Base-by-base conservation (phyloP, 1,284 basidiomycete genomes). In the Ustilago lituana region DNA sequence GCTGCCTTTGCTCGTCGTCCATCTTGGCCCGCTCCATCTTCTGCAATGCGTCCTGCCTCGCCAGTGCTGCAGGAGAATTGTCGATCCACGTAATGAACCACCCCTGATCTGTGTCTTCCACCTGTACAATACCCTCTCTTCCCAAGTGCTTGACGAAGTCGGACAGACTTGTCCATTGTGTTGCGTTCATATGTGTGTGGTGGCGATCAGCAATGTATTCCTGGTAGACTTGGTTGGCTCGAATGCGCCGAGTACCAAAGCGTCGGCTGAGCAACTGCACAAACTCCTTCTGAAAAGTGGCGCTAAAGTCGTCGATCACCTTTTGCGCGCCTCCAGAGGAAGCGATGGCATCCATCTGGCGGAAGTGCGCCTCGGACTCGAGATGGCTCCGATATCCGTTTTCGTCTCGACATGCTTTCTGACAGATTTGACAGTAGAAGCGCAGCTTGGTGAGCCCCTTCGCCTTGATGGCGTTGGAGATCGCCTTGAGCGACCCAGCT, bases 21-120 rank as follows among this genome's bases (percentile, higher is more conserved):
- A 90, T 90, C 47, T 91, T 91, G 29, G 90, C 87, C 8, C 94
- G 87, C 77, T 98, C 94, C 84, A 95, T 94, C 86, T 96, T 96
- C 88, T 29, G 93, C 91, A 83, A 92, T 91, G 88, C 94, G 83
- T 65, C 91, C 83, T 91, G 90, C 84, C 94, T 91, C 6, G 91
- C 91, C 27, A 98, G 85, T 4, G 96, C 94, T 74, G 93, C 92
- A 2, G 96, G 94, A 54, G 90, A 91, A 82, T 88, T 97, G 83
- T 99, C 96, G 61, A 98, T 91, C 95, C 96, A 99, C 36, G 90
- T 88, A 73, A 99, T 87, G 83, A 93, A 98, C 89, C 93, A 94
- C 3, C 94, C 95, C 84, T 97, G 94, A 84, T 98, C 95, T 45
- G 93, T 96, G 84, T 98, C 95, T 81, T 98, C 95, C 20, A 97